Conservation (phyloP, 352 stramenopile species). For the Thalassiosira exigua region DNA sequence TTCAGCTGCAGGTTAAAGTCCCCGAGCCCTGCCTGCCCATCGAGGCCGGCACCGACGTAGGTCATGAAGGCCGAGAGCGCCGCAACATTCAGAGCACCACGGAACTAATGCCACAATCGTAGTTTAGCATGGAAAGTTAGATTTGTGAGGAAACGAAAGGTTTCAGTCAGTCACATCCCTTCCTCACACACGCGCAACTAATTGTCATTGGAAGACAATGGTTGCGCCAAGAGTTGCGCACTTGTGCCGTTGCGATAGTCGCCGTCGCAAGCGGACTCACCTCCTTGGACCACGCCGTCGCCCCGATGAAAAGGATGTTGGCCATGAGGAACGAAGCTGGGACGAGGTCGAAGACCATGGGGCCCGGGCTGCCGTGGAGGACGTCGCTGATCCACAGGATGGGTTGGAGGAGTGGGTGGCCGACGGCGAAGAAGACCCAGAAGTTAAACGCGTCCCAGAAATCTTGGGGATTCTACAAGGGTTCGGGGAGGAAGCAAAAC, state of each 20-base stretch:
- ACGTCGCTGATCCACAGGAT: slow-evolving; percentile 84
- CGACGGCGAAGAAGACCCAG: slow-evolving; percentile 86
- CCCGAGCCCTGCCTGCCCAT: slow-evolving; percentile 70
- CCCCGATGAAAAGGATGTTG: slow-evolving; percentile 75
- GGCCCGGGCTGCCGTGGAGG: slow-evolving; percentile 77
- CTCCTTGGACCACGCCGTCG: slow-evolving; percentile 70
- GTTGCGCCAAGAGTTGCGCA: no score
- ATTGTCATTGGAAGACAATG: no score
- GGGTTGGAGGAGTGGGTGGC: slow-evolving; percentile 82
- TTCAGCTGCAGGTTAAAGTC: slow-evolving; percentile 82
- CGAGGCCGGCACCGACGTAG: slow-evolving; percentile 81
- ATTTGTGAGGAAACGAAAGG: no score
- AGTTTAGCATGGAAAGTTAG: no score
- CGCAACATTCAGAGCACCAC: slow-evolving; percentile 77
- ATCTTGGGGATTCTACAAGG: slow-evolving; percentile 58
- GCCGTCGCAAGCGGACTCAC: slow-evolving; percentile 15
- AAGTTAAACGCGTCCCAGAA: slow-evolving; percentile 83
- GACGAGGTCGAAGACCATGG: slow-evolving; percentile 67
- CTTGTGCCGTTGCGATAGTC: not conserved
- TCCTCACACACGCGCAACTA: no score
- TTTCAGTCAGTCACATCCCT: no score
- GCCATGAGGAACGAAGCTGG: slow-evolving; percentile 69
- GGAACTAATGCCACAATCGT: slow-evolving; percentile 60
- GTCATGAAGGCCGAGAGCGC: slow-evolving; percentile 72
- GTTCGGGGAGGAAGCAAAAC: no score